Conservation (phyloP, 371 early-diverging fungal species). For the Rhizoclosmatium hyalinum region DNA sequence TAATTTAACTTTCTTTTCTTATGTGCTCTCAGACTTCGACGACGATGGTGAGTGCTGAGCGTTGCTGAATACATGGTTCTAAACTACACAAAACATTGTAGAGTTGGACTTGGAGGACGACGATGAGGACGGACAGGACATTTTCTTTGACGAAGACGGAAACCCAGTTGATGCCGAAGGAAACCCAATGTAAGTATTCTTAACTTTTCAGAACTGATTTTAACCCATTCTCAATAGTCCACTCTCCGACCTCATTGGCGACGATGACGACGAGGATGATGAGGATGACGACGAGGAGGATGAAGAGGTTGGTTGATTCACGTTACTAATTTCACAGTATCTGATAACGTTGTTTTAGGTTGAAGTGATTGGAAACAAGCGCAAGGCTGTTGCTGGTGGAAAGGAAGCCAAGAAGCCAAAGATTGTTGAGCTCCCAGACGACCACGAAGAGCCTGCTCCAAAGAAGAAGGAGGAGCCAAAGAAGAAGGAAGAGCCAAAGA, state of each 20-base stretch:
- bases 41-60: conserved; percentile 47
- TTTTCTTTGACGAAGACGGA: conserved; percentile 48
- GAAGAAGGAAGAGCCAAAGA: conserved; percentile 39
- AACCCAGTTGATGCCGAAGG: conserved; percentile 52
- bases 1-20: not conserved
- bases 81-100: not conserved
- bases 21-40: conserved; percentile 37
- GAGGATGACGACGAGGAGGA: conserved; percentile 4
- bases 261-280: conserved; percentile 22
- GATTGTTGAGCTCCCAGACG: conserved; percentile 10
- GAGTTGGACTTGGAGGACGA: conserved; percentile 51
- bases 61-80: too few relatives aligned
- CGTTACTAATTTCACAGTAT: not conserved
- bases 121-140: conserved; percentile 48
- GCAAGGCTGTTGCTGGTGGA: conserved; percentile 4
- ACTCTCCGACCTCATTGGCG: conserved; percentile 34
- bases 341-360: not conserved
- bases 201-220: not conserved
- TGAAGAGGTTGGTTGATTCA: not conserved
- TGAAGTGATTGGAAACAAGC: conserved; percentile 37
- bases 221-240: too few relatives aligned
- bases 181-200: conserved; percentile 42
- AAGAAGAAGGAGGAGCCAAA: conserved; percentile 38
- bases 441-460: conserved; percentile 47
- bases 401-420: conserved; percentile 18